Base-by-base conservation (phyloP, 1,284 basidiomycete species). In the Malassezia brasiliensis region DNA sequence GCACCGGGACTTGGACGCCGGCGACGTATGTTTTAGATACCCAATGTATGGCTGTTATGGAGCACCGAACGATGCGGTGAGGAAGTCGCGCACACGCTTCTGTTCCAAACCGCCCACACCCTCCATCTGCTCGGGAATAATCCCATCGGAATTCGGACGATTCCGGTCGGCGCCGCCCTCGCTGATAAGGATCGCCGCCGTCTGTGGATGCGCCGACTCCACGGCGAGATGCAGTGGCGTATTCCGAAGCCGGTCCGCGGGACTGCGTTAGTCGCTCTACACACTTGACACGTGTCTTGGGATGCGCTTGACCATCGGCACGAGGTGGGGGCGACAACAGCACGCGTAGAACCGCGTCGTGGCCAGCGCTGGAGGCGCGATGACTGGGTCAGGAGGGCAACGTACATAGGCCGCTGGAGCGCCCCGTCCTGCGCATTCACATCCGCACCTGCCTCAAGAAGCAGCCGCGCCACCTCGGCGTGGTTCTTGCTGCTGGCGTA, bases 1-100 rank as follows among this genome's bases (percentile, higher is more conserved):
- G 59, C 59, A 10, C 47, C 68, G n/a, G 68, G 68, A 0, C 22
- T 67, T 2, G 67, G 68, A 22, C 67, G 67, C 40, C 53, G 63
- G 14, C 50, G 68, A 14, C 62, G 68, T 47, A 56, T 71, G 54
- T 71, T 71, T 53, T 69, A 52, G 52, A 46, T 49, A 47, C 31
- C 45, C 31, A 42, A 15, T 25, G 17, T 22, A 40, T 40, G 38
- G 12, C 30, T 17, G 19, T 36, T 53, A 53, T 11, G 45, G n/a
- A 14, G 50, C 19, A 6, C 50, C 55, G 45, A 57, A 60, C 30
- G 49, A 51, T 19, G 41, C 34, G 19, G 32, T 39, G 15, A 56
- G 20, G 12, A 56, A 41, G 30, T 51, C 54, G 25, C 48, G 48
- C 22, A 52, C 44, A 6, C 54, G 42, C 20, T 51, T 51, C 50